Conservation (phyloP, 129 eudicot genomes). For the Pittosporum tobira region DNA sequence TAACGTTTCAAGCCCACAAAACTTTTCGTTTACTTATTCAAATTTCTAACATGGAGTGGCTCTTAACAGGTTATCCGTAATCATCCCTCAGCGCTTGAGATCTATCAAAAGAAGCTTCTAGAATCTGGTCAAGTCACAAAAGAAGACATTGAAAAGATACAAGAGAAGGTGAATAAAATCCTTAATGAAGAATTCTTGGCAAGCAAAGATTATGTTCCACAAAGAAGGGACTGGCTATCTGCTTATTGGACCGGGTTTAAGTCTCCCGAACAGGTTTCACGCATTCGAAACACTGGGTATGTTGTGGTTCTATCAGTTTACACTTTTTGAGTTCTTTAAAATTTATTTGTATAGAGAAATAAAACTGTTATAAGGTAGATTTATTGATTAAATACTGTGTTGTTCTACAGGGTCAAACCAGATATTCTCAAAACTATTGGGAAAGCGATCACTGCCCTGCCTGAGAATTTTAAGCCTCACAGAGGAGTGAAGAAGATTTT, state of each 20-base stretch:
- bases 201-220: constrained; percentile 83
- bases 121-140: constrained; percentile 69
- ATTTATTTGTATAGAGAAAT: too few species aligned
- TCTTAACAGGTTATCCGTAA: constrained; percentile 58
- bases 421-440: constrained; percentile 90
- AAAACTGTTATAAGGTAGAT: background rate
- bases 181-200: constrained; percentile 92
- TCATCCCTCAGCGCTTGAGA: constrained; percentile 81
- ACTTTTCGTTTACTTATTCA: too few species aligned
- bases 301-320: constrained; percentile 5
- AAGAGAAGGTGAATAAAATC: constrained; percentile 63
- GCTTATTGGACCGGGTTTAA: constrained; percentile 94
- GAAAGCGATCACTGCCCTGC: constrained; percentile 75
- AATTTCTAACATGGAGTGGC: constrained; percentile 12
- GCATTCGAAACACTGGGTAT: constrained; percentile 97
- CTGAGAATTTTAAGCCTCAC: constrained; percentile 86
- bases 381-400: constrained; percentile 1
- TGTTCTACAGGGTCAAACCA: constrained; percentile 71
- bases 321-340: background rate
- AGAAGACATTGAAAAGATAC: constrained; percentile 69
- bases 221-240: constrained; percentile 93
- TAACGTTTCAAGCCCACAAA: too few species aligned
- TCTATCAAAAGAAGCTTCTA: constrained; percentile 73
- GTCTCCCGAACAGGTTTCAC: constrained; percentile 94
- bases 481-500: constrained; percentile 82